Base-by-base conservation (phyloP, 768 basidiomycete species). In the Plicaturopsis crispa region DNA sequence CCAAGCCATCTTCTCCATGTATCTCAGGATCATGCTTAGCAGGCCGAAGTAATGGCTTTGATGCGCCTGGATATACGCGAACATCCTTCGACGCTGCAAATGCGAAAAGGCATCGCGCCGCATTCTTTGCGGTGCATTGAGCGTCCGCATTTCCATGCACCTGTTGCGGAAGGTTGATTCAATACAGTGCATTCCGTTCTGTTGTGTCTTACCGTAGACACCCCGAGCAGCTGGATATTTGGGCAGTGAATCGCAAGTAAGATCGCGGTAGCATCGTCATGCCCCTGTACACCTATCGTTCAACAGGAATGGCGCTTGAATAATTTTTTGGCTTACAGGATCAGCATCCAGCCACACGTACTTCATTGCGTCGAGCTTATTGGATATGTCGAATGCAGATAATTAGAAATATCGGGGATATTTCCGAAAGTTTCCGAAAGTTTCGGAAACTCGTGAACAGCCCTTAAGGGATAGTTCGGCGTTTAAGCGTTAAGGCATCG, bases 211-310 rank as follows among this genome's bases (percentile, higher is more conserved):
- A 87, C 89, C 18, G 87, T 87, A 0, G 89, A 91, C n/a, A 93
- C 62, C 1, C 90, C 91, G 5, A 90, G 59, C 14, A 94, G 73
- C 24, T 70, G 57, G 40, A 91, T 70, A 42, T 79, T 69, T 1
- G 72, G 67, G 10, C 70, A 69, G 46, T 87, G 75, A 4, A 84
- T 52, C 4, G 86, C 87, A 6, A 92, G 61, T 52, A 93, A 63
- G 36, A 93, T 79, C 3, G 87, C 88, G 8, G 78, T 79, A 4
- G 85, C 91, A 62, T 93, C 90, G 50, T 94, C 90, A 50, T 93
- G 90, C 11, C 90, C 89, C 85, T 88, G 36, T 33, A 38, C 11
- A 31, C 7, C 23, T n/a, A 31, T 38, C 18, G 41, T 26, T 48
- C 24, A 38, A 30, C 8, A 42, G 22, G 35, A 24, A 8, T 17